A percentile compares a stretch with the other conserved stretches of the same genome.
Evolutionary conservation across 192 early-diverging fungal genomes (phyloP).

Genomic region (Coemansia sp.): DNA sequence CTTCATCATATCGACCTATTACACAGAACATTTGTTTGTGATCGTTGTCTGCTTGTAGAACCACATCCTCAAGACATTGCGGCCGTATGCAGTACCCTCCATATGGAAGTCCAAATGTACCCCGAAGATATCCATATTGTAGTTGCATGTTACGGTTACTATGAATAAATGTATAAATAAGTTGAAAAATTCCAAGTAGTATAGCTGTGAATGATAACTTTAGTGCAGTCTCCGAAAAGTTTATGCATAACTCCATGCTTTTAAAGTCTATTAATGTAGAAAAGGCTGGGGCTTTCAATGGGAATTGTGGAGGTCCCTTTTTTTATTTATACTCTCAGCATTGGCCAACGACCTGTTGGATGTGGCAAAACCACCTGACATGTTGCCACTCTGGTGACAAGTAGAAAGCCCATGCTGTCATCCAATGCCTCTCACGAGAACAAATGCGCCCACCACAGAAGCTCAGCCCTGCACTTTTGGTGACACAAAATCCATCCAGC

Average conservation of each 20-base stretch:
- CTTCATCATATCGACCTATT: slow-evolving; percentile 27
- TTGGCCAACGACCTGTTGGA: neutral
- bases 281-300: neutral
- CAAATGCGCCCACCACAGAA: neutral
- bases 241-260: neutral
- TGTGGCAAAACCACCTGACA: slow-evolving; percentile 1
- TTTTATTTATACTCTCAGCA: neutral
- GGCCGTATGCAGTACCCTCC: slow-evolving; percentile 49
- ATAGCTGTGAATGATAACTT: neutral
- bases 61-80: slow-evolving; percentile 12
- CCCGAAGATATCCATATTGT: slow-evolving; percentile 46
- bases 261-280: neutral
- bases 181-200: neutral
- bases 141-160: slow-evolving; percentile 4
- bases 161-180: neutral
- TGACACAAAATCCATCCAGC: too few species aligned
- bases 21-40: slow-evolving; percentile 43
- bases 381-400: neutral
- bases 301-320: neutral
- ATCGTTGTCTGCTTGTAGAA: slow-evolving; percentile 27
- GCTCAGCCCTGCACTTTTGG: too few species aligned
- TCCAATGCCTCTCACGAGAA: neutral
- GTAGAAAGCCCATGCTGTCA: neutral
- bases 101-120: slow-evolving; percentile 52
- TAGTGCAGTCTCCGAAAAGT: neutral